Evolutionary conservation across 1,284 basidiomycete genomes (phyloP).

Genomic region (Violaceomyces palustris): DNA sequence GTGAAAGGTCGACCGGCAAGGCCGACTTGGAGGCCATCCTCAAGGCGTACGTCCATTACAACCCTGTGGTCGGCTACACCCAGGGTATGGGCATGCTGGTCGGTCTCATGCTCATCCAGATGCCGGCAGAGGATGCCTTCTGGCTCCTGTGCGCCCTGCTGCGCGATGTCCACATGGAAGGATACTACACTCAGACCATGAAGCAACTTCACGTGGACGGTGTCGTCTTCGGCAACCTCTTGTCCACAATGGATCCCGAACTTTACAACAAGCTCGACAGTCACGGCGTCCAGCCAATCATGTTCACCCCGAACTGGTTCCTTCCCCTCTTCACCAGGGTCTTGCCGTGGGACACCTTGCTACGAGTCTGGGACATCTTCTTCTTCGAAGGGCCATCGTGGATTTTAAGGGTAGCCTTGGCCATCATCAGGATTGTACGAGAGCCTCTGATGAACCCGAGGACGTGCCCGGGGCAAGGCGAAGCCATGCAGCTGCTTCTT

Average conservation of each 20-base stretch:
- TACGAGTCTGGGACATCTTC: constrained; percentile 82
- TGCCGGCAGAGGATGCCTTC: constrained; percentile 85
- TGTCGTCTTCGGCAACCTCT: constrained; percentile 67
- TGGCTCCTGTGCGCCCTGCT: constrained; percentile 71
- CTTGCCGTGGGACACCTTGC: constrained; percentile 70
- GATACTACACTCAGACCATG: constrained; percentile 68
- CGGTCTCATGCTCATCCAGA: constrained; percentile 72
- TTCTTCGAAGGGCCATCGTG: constrained; percentile 69
- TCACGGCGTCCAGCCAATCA: constrained; percentile 38
- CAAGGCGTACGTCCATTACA: constrained; percentile 52
- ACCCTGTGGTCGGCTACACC: constrained; percentile 54
- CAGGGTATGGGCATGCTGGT: constrained; percentile 70
- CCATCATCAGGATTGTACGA: constrained; percentile 62
- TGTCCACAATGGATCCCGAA: constrained; percentile 65
- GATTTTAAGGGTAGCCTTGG: constrained; percentile 72
- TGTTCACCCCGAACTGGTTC: constrained; percentile 51
- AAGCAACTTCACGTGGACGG: constrained; percentile 75
- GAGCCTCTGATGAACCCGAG: constrained; percentile 61
- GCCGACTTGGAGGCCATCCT: constrained; percentile 45
- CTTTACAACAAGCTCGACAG: constrained; percentile 36
- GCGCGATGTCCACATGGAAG: constrained; percentile 57
- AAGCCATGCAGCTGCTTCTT: constrained; percentile 59
- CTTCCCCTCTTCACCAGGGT: constrained; percentile 65
- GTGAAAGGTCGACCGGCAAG: constrained; percentile 36
- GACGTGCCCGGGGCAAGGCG: constrained; percentile 56